phyloP scores from a whole-genome alignment of 1,139 yeast genomes.

The Geotrichum macrosporum region DNA sequence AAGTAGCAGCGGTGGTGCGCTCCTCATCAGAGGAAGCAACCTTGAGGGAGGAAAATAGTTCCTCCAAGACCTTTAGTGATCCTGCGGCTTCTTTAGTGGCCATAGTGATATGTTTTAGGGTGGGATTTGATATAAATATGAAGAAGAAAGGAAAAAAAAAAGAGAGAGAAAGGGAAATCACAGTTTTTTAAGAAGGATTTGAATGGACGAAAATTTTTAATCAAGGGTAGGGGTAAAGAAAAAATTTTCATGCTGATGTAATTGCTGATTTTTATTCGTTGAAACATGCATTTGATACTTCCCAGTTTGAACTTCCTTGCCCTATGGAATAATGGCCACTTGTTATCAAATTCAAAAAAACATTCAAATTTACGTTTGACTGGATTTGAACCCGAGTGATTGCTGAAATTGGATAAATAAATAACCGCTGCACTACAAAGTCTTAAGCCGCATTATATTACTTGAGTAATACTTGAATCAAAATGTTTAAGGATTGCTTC shows the following conservation, averaged over 20 bases:
- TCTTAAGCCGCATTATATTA: too few relatives aligned
- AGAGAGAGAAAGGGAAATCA: constrained; percentile 1
- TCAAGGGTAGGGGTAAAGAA: not conserved
- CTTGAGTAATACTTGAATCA: too few relatives aligned
- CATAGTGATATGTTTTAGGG: constrained; percentile 19
- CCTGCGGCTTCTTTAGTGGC: constrained; percentile 32
- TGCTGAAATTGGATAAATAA: too few relatives aligned
- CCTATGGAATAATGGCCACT: too few relatives aligned
- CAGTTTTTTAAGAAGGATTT: not conserved
- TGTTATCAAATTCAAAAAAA: too few relatives aligned
- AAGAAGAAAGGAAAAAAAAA: constrained; percentile 3
- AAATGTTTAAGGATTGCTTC: too few relatives aligned
- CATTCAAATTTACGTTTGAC: not conserved
- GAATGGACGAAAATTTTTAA: not conserved
- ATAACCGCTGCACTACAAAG: too few relatives aligned
- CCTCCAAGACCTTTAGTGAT: constrained; percentile 68
- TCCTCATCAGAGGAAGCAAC: constrained; percentile 75
- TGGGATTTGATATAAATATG: not conserved
- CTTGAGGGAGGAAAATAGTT: constrained; percentile 86
- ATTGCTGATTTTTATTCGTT: too few relatives aligned
- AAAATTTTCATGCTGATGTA: not conserved
- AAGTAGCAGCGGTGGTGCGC: constrained; percentile 81
- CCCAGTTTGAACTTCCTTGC: too few relatives aligned
- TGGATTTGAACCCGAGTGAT: not conserved
- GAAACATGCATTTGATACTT: too few relatives aligned